Evolutionary conservation across 225 moss, liverwort and hornwort species (phyloP), one percentile per base, ranked within the genome.

Genomic region (Straminergon stramineum): DNA sequence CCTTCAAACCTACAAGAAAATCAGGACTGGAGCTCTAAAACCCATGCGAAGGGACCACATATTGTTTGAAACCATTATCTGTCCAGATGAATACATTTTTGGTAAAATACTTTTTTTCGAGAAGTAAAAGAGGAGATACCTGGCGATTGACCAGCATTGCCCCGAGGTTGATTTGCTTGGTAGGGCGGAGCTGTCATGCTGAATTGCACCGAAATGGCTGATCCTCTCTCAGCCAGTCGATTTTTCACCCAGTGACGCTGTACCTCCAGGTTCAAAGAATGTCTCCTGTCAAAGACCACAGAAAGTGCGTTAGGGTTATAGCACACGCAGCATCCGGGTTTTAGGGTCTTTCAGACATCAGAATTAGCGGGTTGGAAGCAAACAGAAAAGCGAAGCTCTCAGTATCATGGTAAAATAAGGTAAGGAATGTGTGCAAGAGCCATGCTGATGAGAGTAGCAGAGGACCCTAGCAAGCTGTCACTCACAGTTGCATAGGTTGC

Each of bases 171-270:
- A 89, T 84, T 92, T 80, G 90, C 84, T 88, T 96, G 85, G 51
- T 95, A 91, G 37, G 97, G 91, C 53, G 93, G 90, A 15, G 91
- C 95, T 77, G 96, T 96, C 71, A 92, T 90, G 60, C 80, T 85
- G 79, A 99, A 97, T 48, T 88, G 89, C 31, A 75, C 92, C 52
- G 93, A 91, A 76, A 90, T 86, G 89, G 82, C 57, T 16, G 90
- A 90, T 87, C 93, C 96, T 87, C 86, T 92, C 87, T 92, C 92
- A 85, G 84, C 77, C 73, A 97, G 63, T 82, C 92, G 93, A 39
- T 91, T 93, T 88, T 89, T 88, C 83, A 99, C 96, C 97, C 97
- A 99, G 55, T 91, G 90, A 80, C 95, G 93, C 53, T 97, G 95
- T 82, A 79, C 70, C 75, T 92, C 92, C 84, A 90, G 84, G 84